Evolutionary conservation across 164 flowering plant species (phyloP).

Genomic region (Echeveria elegans): DNA sequence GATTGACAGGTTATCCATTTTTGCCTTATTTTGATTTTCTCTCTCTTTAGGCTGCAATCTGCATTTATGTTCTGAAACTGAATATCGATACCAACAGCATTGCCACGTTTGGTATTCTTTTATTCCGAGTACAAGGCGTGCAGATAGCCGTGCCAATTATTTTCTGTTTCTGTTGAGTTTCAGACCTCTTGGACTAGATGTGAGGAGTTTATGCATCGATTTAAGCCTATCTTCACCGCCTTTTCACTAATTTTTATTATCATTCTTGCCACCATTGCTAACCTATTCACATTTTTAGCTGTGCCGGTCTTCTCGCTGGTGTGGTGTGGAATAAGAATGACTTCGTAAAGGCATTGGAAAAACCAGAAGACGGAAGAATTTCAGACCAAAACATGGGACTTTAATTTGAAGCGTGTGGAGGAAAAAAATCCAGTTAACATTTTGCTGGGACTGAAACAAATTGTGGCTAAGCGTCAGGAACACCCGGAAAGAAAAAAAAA

Average conservation of each 20-base stretch:
- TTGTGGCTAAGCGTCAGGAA: not conserved
- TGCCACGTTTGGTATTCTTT: not conserved
- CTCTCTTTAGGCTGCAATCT: not conserved
- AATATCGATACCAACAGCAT: not conserved
- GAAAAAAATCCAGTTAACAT: not conserved
- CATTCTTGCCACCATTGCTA: not conserved
- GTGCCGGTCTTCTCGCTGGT: too few species aligned
- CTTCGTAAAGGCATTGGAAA: not conserved
- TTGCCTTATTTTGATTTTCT: not conserved
- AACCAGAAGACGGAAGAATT: not conserved
- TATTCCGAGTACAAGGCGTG: not conserved
- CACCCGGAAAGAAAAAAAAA: not conserved
- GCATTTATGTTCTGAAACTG: not conserved
- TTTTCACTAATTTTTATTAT: not conserved
- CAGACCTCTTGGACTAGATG: not conserved
- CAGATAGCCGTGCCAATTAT: not conserved
- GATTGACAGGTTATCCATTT: constrained; percentile 38
- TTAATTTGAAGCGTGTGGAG: too few species aligned
- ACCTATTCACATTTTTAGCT: too few species aligned
- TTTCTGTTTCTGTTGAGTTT: not conserved
- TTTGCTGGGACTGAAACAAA: not conserved
- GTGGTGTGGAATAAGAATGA: too few species aligned
- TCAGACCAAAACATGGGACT: not conserved
- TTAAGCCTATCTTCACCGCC: not conserved
- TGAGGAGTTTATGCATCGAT: not conserved